Percentiles rank a stretch among this genome's conserved stretches.
Conservation (phyloP, 1,284 basidiomycete species). For the Tilletia horrida region DNA sequence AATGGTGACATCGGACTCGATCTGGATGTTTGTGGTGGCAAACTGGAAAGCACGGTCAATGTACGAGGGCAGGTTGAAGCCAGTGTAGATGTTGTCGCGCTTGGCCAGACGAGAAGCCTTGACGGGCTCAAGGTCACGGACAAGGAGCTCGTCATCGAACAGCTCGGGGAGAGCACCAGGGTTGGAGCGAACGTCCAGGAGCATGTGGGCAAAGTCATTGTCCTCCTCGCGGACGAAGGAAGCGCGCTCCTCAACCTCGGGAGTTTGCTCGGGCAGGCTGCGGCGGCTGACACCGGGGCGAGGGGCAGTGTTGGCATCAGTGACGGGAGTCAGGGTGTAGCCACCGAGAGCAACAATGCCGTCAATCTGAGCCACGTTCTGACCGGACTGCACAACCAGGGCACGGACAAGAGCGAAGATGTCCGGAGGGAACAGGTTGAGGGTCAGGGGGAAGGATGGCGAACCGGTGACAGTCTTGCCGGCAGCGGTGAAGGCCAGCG, state of each 20-base stretch:
- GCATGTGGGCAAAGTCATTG: conserved; percentile 37
- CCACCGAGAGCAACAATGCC: conserved; percentile 69
- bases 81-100: conserved; percentile 56
- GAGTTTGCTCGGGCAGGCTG: conserved; percentile 34
- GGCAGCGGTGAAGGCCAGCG: conserved; percentile 62
- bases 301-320: conserved; percentile 22
- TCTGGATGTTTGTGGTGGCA: conserved; percentile 65
- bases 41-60: conserved; percentile 67
- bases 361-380: conserved; percentile 66
- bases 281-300: conserved; percentile 6
- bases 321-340: conserved; percentile 62
- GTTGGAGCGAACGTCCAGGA: conserved; percentile 45
- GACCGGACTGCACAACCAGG: conserved; percentile 66
- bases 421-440: conserved; percentile 71
- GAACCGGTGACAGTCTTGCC: conserved; percentile 65
- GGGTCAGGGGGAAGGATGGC: conserved; percentile 64
- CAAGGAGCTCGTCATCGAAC: conserved; percentile 24
- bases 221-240: conserved; percentile 36
- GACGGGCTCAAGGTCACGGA: conserved; percentile 22
- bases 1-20: conserved; percentile 64
- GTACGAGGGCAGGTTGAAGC: conserved; percentile 68
- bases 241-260: conserved; percentile 18
- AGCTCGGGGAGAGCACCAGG: conserved; percentile 52
- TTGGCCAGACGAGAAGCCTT: conserved; percentile 55
- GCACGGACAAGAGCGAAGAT: conserved; percentile 70